Base-by-base conservation (phyloP, 2,329 filamentous ascomycete species). In the Colletotrichum chrysophilum region DNA sequence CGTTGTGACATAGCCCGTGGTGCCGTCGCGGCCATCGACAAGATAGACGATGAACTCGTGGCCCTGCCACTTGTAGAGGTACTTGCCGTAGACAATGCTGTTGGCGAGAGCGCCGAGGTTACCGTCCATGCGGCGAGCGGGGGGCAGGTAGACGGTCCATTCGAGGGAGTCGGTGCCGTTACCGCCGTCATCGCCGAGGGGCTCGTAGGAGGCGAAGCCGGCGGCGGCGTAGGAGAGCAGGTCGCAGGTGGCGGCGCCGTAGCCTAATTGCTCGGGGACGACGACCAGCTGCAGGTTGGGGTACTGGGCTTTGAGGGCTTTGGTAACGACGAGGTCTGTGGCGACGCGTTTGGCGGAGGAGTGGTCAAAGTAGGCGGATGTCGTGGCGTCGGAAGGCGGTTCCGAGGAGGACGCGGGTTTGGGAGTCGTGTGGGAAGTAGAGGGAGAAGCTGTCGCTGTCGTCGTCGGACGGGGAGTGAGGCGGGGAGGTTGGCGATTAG, bases 1-100 rank as follows among this genome's bases (percentile, higher is more conserved):
- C 5, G 81, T 36, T 1, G 65, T 18, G 0, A 83, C 81, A 73
- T 84, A 87, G 2, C 79, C 76, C 7, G 65, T 36, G 4, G 60
- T 62, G 1, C 86, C 87, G 64, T 89, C 86, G 38, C 86, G 84
- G 28, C 85, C 84, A 60, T 86, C 83, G 60, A 84, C 82, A 7
- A 87, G 64, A 78, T 88, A 89, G 60, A 89, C 74, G 71, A 88
- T 82, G 78, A 88, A 88, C 34, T 88, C 85, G 9, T 81, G 66
- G 38, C 75, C 81, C n/a, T 81, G 73, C 87, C 87, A 88, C 55
- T 79, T 80, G 80, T 87, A 88, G 26, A 84, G 68, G 76, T 86
- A 88, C 79, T 87, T 87, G 77, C 82, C 85, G 76, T 86, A 88
- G 30, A 81, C 72, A 13, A 85, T 70, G 7, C 77, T 67, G 48